Base-by-base conservation (phyloP, 768 basidiomycete genomes). In the Hericium erinaceus region DNA sequence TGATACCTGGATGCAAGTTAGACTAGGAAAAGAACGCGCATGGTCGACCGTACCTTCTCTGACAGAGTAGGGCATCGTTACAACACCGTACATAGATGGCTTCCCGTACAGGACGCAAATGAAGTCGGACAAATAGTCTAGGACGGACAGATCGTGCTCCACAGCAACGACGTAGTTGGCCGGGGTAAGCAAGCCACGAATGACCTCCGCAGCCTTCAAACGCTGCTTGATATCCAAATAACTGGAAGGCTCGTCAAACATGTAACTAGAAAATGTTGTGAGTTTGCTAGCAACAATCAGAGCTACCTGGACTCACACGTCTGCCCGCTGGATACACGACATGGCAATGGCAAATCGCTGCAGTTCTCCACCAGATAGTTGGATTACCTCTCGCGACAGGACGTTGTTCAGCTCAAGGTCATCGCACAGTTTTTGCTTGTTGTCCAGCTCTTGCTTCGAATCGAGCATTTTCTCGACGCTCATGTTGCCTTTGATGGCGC, bases 241-340 rank as follows among this genome's bases (percentile, higher is more conserved):
- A 77, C 89, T 92, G 37, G 95, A 98, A 15, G 97, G 97, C 69
- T 98, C 97, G 75, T 98, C 94, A 68, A 98, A 98, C 94, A 98
- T 98, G 77, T 97, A 97, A 22, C 59, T 58, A 39, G 48, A 39
- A 41, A 15, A 15, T 18, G 8, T 62, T 54, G 49, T 64, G 59
- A 22, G 55, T 51, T 49, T 11, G 18, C 16, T 24, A 57, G 22
- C 49, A 55, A 26, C 2, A 53, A 15, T 9, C 7, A 53, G n/a
- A 53, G 39, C 15, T 8, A 51, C 7, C 41, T 24, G 2, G 12
- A 77, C 92, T 64, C 73, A 94, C 89, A 99, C 93, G 69, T 99
- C 95, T 48, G 97, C 97, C 57, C 73, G 81, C 71, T 98, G 93
- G 49, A 98, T 89, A 66, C 92, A 95, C 13, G 93, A 86, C 85